These are phyloP conservation scores for Bryum argenteum DNA, from an alignment of 225 moss, liverwort and hornwort species.

Conservation along the genomic window DNA sequence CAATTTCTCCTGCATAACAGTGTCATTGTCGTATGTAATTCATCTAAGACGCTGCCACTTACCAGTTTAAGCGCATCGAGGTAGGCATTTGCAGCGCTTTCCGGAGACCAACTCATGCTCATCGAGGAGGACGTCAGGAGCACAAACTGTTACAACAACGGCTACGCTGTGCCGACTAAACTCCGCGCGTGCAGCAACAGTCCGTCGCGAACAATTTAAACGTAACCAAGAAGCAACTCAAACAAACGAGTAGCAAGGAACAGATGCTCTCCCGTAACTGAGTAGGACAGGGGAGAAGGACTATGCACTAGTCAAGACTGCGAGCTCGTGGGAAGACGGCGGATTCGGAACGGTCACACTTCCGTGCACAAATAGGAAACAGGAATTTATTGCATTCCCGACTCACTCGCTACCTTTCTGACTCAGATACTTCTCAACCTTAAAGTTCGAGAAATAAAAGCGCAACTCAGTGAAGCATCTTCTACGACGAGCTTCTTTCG, in stretches of 20 bases:
- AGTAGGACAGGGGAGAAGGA: not conserved
- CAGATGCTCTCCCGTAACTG: conserved; percentile 11
- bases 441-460: not conserved
- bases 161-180: not conserved
- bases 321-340: conserved; percentile 2
- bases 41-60: conserved; percentile 34
- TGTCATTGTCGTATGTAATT: not conserved
- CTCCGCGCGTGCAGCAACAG: not conserved
- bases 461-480: conserved; percentile 1
- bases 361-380: not conserved
- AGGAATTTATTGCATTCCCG: not conserved
- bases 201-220: conserved; percentile 8
- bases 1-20: not conserved
- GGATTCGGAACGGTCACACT: conserved; percentile 20
- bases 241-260: not conserved
- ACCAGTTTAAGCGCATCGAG: conserved; percentile 81
- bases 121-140: conserved; percentile 23
- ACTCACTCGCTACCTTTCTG: conserved; percentile 4
- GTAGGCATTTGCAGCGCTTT: conserved; percentile 80
- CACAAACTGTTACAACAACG: conserved; percentile 7
- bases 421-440: conserved; percentile 7
- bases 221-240: conserved; percentile 12
- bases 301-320: not conserved
- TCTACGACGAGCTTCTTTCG: conserved; percentile 13
- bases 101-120: conserved; percentile 86